Conservation (phyloP, 352 stramenopile genomes). For the Globisporangium alternatum region DNA sequence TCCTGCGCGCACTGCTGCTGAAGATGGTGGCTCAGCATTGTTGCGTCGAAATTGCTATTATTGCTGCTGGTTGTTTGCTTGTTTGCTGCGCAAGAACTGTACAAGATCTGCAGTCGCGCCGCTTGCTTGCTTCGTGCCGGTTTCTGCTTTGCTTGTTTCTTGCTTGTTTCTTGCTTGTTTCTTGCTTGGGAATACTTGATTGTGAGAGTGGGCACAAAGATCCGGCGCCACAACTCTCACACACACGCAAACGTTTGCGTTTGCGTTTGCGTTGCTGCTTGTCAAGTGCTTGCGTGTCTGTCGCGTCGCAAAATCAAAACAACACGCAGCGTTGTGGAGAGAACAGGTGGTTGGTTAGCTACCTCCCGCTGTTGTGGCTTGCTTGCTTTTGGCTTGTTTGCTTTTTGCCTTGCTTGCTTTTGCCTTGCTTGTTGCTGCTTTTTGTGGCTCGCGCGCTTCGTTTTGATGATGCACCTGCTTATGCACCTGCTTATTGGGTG, state of each 20-base stretch:
- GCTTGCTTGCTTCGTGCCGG: neutral
- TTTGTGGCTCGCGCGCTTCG: neutral
- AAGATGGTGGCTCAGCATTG: neutral
- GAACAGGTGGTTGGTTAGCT: conserved; percentile 1
- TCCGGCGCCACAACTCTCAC: neutral
- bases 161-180: conserved; percentile 1
- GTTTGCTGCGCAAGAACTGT: neutral
- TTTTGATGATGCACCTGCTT: neutral
- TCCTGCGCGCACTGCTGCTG: neutral
- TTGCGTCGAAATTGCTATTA: neutral
- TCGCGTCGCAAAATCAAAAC: conserved; percentile 8
- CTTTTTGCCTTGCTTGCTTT: neutral
- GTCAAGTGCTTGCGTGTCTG: conserved; percentile 1
- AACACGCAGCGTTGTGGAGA: neutral
- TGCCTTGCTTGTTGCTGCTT: neutral
- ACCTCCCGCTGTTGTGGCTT: conserved; percentile 1
- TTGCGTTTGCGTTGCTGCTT: neutral
- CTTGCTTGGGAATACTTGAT: neutral
- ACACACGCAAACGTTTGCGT: neutral
- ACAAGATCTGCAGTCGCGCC: neutral
- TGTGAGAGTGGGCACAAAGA: conserved; percentile 1
- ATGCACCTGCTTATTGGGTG: neutral
- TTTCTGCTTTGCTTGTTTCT: conserved; percentile 1
- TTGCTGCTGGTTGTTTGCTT: neutral
- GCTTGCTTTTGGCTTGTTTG: neutral